A percentile compares a stretch with the other conserved stretches of the same genome.
These are phyloP conservation scores for Malassezia sp. DNA, from an alignment of 1,284 basidiomycete genomes.

Conservation along the genomic window DNA sequence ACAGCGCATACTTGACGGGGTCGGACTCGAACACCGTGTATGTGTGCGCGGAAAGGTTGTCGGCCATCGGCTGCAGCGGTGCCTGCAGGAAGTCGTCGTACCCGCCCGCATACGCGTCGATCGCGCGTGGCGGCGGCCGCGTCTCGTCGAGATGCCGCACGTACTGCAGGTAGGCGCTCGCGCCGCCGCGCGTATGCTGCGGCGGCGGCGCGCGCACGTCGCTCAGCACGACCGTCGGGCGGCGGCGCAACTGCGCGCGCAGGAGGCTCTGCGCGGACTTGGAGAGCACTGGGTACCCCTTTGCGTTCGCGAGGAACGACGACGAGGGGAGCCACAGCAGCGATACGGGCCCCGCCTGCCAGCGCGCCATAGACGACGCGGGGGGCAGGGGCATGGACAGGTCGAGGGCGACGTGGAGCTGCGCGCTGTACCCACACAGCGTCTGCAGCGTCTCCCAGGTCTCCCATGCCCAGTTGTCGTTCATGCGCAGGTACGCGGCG, in stretches of 20 bases:
- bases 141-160: conserved; percentile 39
- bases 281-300: conserved; percentile 90
- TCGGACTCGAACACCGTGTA: conserved; percentile 98
- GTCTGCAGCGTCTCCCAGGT: conserved; percentile 91
- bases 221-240: conserved; percentile 27
- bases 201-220: conserved; percentile 27
- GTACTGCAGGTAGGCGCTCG: conserved; percentile 80
- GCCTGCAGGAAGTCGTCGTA: conserved; percentile 94
- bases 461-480: conserved; percentile 60
- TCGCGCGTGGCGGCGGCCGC: conserved; percentile 31
- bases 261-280: conserved; percentile 52
- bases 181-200: conserved; percentile 58
- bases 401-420: conserved; percentile 70
- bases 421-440: conserved; percentile 72
- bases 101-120: conserved; percentile 73
- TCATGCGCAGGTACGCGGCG: conserved; percentile 67
- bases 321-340: conserved; percentile 78
- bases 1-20: conserved; percentile 87
- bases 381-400: conserved; percentile 62
- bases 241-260: conserved; percentile 24
- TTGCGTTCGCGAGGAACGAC: conserved; percentile 85
- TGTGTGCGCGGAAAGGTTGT: conserved; percentile 84
- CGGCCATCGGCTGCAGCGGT: conserved; percentile 88
- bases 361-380: conserved; percentile 59
- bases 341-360: conserved; percentile 81